Percentiles rank a stretch among this genome's conserved stretches.
These are phyloP conservation scores for Lumnitzera racemosa DNA, from an alignment of 345 rosid species.

Conservation along the genomic window DNA sequence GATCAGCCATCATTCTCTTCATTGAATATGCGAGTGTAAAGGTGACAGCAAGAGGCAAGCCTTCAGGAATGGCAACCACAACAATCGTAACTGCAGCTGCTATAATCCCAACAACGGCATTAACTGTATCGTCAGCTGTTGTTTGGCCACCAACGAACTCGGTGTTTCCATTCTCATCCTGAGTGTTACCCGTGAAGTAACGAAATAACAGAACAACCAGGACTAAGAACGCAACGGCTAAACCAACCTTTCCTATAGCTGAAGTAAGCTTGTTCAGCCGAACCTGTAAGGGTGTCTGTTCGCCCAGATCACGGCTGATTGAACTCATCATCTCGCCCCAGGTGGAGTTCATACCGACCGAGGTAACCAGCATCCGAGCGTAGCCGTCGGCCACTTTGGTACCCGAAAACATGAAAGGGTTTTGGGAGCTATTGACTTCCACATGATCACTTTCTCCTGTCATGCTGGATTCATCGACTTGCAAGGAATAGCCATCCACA, in stretches of 20 bases:
- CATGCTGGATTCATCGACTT: constrained; percentile 62
- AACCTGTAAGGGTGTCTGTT: constrained; percentile 61
- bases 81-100: constrained; percentile 74
- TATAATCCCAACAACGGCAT: constrained; percentile 53
- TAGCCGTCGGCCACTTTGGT: constrained; percentile 49
- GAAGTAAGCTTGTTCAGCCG: constrained; percentile 66
- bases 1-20: constrained; percentile 77
- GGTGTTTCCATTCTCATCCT: constrained; percentile 37
- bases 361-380: constrained; percentile 53
- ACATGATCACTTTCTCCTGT: constrained; percentile 51
- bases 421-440: constrained; percentile 20
- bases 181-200: constrained; percentile 61
- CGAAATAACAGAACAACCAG: constrained; percentile 51
- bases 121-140: constrained; percentile 33
- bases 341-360: constrained; percentile 63
- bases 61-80: constrained; percentile 86
- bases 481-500: constrained; percentile 36
- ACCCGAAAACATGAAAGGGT: constrained; percentile 58
- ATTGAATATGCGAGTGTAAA: constrained; percentile 71
- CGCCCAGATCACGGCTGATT: constrained; percentile 27
- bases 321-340: constrained; percentile 84
- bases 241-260: constrained; percentile 49
- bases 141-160: constrained; percentile 42
- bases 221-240: constrained; percentile 57
- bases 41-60: constrained; percentile 74